These are phyloP conservation scores for Neostapfia colusana DNA, from an alignment of 176 grass and related monocot genomes.

Conservation along the genomic window DNA sequence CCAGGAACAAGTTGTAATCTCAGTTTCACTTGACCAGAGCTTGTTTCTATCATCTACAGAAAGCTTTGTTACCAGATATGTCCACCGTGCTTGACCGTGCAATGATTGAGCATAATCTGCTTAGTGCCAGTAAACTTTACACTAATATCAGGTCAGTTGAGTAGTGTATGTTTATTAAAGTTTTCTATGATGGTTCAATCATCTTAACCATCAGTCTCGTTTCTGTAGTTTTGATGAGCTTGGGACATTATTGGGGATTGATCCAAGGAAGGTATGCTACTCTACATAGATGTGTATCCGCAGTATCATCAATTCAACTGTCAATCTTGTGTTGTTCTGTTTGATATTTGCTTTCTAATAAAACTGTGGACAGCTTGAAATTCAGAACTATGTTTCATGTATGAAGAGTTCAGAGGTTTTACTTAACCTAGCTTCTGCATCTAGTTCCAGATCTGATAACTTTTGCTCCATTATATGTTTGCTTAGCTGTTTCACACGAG, in stretches of 20 bases:
- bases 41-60: slow-evolving; percentile 57
- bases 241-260: slow-evolving; percentile 92
- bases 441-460: neutral
- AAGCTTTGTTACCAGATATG: slow-evolving; percentile 91
- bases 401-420: neutral
- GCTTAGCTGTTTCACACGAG: neutral
- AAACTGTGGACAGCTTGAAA: neutral
- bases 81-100: slow-evolving; percentile 96
- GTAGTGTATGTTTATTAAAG: neutral
- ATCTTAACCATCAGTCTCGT: slow-evolving; percentile 32
- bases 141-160: slow-evolving; percentile 87
- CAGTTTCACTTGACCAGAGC: neutral
- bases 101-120: slow-evolving; percentile 99
- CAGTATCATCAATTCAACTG: neutral
- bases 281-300: neutral
- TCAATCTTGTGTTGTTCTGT: neutral
- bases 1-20: neutral
- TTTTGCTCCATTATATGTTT: neutral
- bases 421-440: neutral
- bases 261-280: slow-evolving; percentile 74
- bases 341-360: neutral
- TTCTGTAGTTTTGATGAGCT: slow-evolving; percentile 87
- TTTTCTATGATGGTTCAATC: slow-evolving; percentile 26
- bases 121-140: slow-evolving; percentile 94
- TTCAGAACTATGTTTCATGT: neutral